Percentiles rank a stretch among this genome's conserved stretches.
These are phyloP conservation scores for Fusarium aywerte DNA, from an alignment of 2,329 filamentous ascomycete species.

Conservation along the genomic window DNA sequence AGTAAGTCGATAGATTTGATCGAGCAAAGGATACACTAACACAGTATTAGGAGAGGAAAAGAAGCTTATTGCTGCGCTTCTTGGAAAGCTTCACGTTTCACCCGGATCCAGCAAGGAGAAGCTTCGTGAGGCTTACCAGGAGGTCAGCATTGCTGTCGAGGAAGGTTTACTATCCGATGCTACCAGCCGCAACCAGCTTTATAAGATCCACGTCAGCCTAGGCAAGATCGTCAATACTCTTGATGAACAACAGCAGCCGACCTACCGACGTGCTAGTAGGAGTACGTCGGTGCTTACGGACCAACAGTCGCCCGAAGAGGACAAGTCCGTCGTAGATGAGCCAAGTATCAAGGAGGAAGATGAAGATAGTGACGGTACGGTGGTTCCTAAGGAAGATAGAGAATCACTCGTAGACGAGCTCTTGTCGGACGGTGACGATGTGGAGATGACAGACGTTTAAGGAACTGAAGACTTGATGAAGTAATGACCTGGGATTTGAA, in stretches of 20 bases:
- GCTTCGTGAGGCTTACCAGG: slow-evolving; percentile 66
- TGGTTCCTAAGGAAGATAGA: slow-evolving; percentile 48
- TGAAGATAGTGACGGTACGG: slow-evolving; percentile 52
- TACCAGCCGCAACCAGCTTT: slow-evolving; percentile 71
- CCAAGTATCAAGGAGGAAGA: slow-evolving; percentile 62
- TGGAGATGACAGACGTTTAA: slow-evolving; percentile 47
- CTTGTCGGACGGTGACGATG: slow-evolving; percentile 55
- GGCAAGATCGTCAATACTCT: slow-evolving; percentile 74
- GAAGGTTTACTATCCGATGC: slow-evolving; percentile 68
- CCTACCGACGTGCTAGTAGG: slow-evolving; percentile 56
- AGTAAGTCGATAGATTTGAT: slow-evolving; percentile 63
- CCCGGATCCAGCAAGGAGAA: slow-evolving; percentile 70
- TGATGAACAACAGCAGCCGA: slow-evolving; percentile 56
- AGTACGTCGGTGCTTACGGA: slow-evolving; percentile 55
- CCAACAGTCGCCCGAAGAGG: slow-evolving; percentile 51
- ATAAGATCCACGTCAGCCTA: slow-evolving; percentile 74
- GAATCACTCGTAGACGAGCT: slow-evolving; percentile 56
- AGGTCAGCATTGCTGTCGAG: slow-evolving; percentile 71
- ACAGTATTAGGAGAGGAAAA: slow-evolving; percentile 77
- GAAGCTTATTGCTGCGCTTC: slow-evolving; percentile 79
- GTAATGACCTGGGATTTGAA: slow-evolving; percentile 39
- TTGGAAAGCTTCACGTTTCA: slow-evolving; percentile 85
- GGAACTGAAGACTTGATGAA: slow-evolving; percentile 30
- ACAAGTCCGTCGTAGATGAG: slow-evolving; percentile 56
- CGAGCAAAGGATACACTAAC: slow-evolving; percentile 44